Conservation (phyloP, 2,329 filamentous ascomycete species). For the Sarocladium brachiariae region DNA sequence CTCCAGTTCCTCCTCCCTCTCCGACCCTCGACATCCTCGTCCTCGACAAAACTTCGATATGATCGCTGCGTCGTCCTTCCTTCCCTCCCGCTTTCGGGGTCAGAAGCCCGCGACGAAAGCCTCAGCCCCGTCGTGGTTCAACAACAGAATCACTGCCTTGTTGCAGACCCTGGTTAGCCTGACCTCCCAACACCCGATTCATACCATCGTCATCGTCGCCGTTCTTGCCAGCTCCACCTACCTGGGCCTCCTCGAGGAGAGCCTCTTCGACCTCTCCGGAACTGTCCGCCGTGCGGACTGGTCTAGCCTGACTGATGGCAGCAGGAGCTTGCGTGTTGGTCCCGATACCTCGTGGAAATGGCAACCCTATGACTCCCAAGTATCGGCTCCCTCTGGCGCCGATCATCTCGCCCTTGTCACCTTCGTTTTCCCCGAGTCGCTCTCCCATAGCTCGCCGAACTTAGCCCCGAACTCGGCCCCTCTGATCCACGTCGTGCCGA, state of each 20-base stretch:
- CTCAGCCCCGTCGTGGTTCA: constrained; percentile 48
- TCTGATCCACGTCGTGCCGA: constrained; percentile 56
- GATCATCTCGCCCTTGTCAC: constrained; percentile 80
- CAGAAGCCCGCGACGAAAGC: constrained; percentile 37
- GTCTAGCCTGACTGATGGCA: constrained; percentile 70
- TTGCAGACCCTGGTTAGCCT: constrained; percentile 73
- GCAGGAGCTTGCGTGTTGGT: constrained; percentile 64
- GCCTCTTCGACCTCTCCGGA: constrained; percentile 62
- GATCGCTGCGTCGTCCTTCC: constrained; percentile 43
- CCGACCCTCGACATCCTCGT: too few relatives aligned
- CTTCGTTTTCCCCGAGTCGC: constrained; percentile 81
- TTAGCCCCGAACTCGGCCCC: constrained; percentile 65
- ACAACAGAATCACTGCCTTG: constrained; percentile 62
- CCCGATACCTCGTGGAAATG: constrained; percentile 87
- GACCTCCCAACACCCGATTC: constrained; percentile 88
- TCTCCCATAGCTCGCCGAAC: constrained; percentile 59
- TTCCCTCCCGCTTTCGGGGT: constrained; percentile 57
- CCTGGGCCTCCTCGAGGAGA: constrained; percentile 84
- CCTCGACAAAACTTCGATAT: constrained; percentile 27
- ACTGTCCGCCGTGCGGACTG: constrained; percentile 65
- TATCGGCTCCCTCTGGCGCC: constrained; percentile 29
- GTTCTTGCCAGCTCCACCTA: constrained; percentile 92
- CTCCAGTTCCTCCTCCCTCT: too few relatives aligned
- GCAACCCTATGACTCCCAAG: constrained; percentile 60
- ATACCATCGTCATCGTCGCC: constrained; percentile 86